Evolutionary conservation across 805 yeast genomes (phyloP), one percentile per base, ranked within the genome.

Genomic region (Yamadazyma kitorensis): DNA sequence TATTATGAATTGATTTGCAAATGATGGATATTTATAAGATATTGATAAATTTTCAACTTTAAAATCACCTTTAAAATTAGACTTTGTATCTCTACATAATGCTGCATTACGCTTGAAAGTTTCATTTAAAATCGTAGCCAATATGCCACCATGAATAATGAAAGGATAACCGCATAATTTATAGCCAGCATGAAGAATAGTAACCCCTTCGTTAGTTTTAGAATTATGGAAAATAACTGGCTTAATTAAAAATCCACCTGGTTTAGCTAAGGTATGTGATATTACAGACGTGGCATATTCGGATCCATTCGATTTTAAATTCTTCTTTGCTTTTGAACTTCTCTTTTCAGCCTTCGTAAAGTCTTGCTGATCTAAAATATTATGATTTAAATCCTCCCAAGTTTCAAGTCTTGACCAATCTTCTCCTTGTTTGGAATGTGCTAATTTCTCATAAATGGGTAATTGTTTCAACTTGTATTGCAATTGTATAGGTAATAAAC

Each of bases 121-220:
- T 46, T 88, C 95, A 50, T 86, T 93, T 35, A 87, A 61, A 1
- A 88, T 62, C 0, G 94, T 80, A 6, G 89, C 94, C 19, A 88
- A 54, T 18, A 89, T 75, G 0, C 97, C 97, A 3, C 97, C 97
- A 53, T 88, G 97, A 3, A 86, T 73, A 13, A 89, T 60, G 47
- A 86, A 81, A 2, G 96, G 97, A 53, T 82, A 88, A 1, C 97
- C 97, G 27, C 91, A 80, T 14, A 88, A 57, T 41, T 73, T 74
- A 51, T 81, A 77, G 0, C 97, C 96, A 33, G 83, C 69, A 52
- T 86, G 94, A 17, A 86, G 67, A 5, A 87, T 70, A 0, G 86
- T 73, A 1, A 84, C 69, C 0, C 82, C 72, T 45, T 84, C 83
- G 33, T 71, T 68, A 0, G 75, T 72, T 10, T 63, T 55, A 2